A percentile compares a stretch with the other conserved stretches of the same genome.
Evolutionary conservation across 148 eudicot genomes (phyloP).

Genomic region (Chenopodium suecicum): DNA sequence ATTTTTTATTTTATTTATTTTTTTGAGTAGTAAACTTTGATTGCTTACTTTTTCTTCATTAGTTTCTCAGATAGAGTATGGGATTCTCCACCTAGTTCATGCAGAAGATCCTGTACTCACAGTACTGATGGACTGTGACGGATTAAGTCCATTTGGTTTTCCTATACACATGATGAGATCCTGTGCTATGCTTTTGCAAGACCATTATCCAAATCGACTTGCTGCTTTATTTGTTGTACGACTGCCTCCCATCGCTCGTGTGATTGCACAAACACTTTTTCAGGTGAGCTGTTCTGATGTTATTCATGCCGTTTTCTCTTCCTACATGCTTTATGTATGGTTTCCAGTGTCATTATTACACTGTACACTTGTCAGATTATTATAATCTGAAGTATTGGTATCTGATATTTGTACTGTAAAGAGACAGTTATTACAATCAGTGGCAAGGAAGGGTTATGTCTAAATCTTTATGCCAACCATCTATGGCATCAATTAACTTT

Average conservation of each 20-base stretch:
- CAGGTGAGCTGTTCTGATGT: conserved; percentile 36
- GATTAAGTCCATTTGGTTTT: conserved; percentile 61
- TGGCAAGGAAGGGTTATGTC: background rate
- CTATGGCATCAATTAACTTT: background rate
- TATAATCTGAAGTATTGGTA: background rate
- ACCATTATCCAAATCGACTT: conserved; percentile 73
- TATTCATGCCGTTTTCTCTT: background rate
- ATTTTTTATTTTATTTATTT: background rate
- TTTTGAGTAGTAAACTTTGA: background rate
- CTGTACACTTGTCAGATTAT: background rate
- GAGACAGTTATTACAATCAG: background rate
- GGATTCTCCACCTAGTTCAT: conserved; percentile 48
- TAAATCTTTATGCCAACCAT: background rate
- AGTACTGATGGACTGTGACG: conserved; percentile 73
- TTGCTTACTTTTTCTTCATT: conserved; percentile 14
- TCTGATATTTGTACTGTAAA: background rate
- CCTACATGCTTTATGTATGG: background rate
- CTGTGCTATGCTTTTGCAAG: conserved; percentile 64
- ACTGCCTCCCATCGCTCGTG: conserved; percentile 52
- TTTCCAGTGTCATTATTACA: background rate
- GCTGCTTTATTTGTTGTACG: conserved; percentile 52
- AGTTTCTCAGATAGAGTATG: conserved; percentile 77
- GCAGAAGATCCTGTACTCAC: conserved; percentile 49
- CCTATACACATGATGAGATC: conserved; percentile 69
- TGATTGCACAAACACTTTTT: conserved; percentile 54